A percentile compares a stretch with the other conserved stretches of the same genome.
These are phyloP conservation scores for Cornus suecica DNA, from an alignment of 148 eudicot species.

Conservation along the genomic window DNA sequence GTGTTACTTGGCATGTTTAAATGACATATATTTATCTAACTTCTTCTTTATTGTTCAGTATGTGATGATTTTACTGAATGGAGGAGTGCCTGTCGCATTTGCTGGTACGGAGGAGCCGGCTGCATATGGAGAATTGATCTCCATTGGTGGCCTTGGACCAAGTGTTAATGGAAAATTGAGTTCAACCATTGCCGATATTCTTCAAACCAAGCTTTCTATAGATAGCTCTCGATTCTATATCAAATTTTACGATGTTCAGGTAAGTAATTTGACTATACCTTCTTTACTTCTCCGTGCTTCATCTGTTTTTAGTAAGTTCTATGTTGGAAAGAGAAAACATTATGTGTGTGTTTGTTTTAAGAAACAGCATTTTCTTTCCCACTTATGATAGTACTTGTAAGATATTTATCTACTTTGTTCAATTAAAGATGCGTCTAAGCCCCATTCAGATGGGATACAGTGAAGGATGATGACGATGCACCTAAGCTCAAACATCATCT, in stretches of 20 bases:
- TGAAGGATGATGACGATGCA: too few species aligned
- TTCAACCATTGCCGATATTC: slow-evolving; percentile 80
- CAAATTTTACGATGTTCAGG: slow-evolving; percentile 84
- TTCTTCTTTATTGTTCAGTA: slow-evolving; percentile 41
- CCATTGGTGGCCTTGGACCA: slow-evolving; percentile 81
- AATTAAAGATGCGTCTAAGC: not conserved
- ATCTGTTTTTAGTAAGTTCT: not conserved
- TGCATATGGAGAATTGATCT: slow-evolving; percentile 87
- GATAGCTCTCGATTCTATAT: slow-evolving; percentile 77
- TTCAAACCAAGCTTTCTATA: slow-evolving; percentile 79
- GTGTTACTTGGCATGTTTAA: not conserved
- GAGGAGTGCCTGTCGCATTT: slow-evolving; percentile 83
- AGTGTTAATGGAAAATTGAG: slow-evolving; percentile 77
- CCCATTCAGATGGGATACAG: too few species aligned
- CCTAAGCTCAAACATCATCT: too few species aligned
- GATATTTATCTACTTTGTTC: not conserved
- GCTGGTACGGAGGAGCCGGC: slow-evolving; percentile 94
- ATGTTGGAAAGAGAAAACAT: not conserved
- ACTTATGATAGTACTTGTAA: not conserved
- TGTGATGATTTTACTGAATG: slow-evolving; percentile 87
- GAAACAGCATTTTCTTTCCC: not conserved
- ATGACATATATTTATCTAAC: not conserved
- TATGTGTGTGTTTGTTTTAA: not conserved
- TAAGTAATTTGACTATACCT: slow-evolving; percentile 13
- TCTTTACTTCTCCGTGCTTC: not conserved